These are phyloP conservation scores for Aspergillus thermomutatus DNA, from an alignment of 2,329 filamentous ascomycete genomes.

Conservation along the genomic window DNA sequence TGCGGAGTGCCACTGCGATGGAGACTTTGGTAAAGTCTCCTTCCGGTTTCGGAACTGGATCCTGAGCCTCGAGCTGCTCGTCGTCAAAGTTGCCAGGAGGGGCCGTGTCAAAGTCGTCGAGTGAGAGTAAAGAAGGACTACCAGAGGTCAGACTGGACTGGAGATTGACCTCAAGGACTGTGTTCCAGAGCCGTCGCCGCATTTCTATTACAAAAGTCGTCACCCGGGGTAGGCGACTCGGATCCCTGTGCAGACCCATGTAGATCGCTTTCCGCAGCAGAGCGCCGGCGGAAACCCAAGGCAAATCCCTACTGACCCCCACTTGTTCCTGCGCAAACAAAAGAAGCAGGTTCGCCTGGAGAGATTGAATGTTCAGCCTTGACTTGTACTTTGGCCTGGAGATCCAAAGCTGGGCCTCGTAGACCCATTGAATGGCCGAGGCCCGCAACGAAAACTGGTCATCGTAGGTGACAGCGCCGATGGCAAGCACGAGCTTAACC, in stretches of 20 bases:
- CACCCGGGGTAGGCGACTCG: conserved; percentile 26
- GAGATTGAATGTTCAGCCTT: conserved; percentile 46
- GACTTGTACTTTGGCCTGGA: conserved; percentile 54
- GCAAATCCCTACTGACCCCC: conserved; percentile 32
- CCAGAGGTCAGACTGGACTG: conserved; percentile 37
- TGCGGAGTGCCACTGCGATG: conserved; percentile 34
- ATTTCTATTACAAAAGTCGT: conserved; percentile 21
- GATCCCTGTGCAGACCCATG: conserved; percentile 43
- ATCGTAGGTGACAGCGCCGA: conserved; percentile 53
- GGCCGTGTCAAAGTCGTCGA: conserved; percentile 35
- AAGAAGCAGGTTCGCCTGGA: conserved; percentile 46
- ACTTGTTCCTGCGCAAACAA: conserved; percentile 36
- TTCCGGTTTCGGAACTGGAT: conserved; percentile 26
- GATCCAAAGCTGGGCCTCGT: conserved; percentile 56
- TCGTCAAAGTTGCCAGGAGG: conserved; percentile 41
- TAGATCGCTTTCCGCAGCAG: conserved; percentile 38
- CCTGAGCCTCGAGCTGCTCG: conserved; percentile 30
- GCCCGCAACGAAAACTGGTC: conserved; percentile 49
- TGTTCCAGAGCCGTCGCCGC: conserved; percentile 30
- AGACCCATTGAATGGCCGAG: conserved; percentile 53
- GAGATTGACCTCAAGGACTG: conserved; percentile 34
- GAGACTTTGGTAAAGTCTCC: conserved; percentile 33
- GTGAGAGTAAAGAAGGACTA: conserved; percentile 32
- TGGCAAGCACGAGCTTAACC: conserved; percentile 56
- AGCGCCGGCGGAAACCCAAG: conserved; percentile 38